Percentiles rank a stretch among this genome's conserved stretches.
These are phyloP conservation scores for Peniophora sp. DNA, from an alignment of 1,284 basidiomycete genomes.

Conservation along the genomic window DNA sequence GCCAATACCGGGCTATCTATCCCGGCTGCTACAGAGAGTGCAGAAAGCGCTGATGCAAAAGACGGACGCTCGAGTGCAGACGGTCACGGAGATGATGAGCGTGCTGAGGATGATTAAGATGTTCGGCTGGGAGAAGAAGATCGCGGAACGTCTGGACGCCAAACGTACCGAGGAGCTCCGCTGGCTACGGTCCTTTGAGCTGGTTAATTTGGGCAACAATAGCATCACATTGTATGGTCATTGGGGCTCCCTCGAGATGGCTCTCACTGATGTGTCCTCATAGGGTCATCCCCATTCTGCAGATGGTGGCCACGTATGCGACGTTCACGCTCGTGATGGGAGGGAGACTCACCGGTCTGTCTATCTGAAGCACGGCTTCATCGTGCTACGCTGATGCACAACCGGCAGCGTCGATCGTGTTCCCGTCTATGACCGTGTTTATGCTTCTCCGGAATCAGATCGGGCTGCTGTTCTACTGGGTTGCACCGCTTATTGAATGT, in stretches of 20 bases:
- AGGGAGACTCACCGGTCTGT: constrained; percentile 13
- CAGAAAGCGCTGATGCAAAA: constrained; percentile 23
- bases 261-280: no score
- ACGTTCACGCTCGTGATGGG: constrained; percentile 14
- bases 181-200: constrained; percentile 33
- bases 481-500: constrained; percentile 26
- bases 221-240: constrained; percentile 27
- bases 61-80: constrained; percentile 43
- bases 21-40: constrained; percentile 19
- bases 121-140: constrained; percentile 50
- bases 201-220: constrained; percentile 29
- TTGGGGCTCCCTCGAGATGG: no score
- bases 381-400: no score
- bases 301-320: not conserved
- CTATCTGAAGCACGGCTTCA: no score
- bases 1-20: constrained; percentile 38
- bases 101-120: constrained; percentile 49
- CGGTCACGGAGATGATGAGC: constrained; percentile 38
- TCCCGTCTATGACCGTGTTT: constrained; percentile 17
- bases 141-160: constrained; percentile 33
- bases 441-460: constrained; percentile 26
- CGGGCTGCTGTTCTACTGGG: constrained; percentile 20
- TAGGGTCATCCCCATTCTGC: constrained; percentile 51
- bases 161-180: constrained; percentile 51
- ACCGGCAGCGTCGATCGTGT: constrained; percentile 16